Percentiles rank a stretch among this genome's conserved stretches.
Evolutionary conservation across 164 flowering plant genomes (phyloP).

Genomic region (Chimonanthus salicifolius): DNA sequence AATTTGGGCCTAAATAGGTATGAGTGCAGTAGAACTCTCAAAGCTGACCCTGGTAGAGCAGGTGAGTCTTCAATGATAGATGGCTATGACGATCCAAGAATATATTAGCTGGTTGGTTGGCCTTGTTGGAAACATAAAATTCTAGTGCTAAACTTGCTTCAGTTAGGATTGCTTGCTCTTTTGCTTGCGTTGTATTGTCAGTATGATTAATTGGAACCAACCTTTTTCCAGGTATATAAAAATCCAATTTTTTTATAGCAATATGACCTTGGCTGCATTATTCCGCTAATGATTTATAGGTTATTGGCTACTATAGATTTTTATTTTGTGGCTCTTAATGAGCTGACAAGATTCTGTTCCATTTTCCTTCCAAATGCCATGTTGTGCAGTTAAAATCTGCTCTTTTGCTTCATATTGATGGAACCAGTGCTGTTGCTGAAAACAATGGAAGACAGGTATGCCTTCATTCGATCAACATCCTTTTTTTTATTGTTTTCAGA

Average conservation of each 20-base stretch:
- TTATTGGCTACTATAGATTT: not conserved
- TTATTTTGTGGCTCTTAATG: not conserved
- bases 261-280: not conserved
- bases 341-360: not conserved
- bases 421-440: constrained; percentile 80
- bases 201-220: not conserved
- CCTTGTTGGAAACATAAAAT: no score
- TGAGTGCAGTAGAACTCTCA: no score
- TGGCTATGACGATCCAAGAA: no score
- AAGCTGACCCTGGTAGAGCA: no score
- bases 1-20: no score
- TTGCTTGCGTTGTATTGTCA: not conserved
- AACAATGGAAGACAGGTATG: constrained; percentile 92
- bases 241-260: not conserved
- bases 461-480: not conserved
- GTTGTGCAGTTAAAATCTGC: constrained; percentile 69
- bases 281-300: not conserved
- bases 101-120: no score
- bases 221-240: not conserved
- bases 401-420: constrained; percentile 74
- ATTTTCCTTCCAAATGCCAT: not conserved
- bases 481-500: not conserved
- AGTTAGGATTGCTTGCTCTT: not conserved
- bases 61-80: no score
- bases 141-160: no score